Evolutionary conservation across 352 stramenopile genomes (phyloP).

Genomic region (Phytophthora lateralis): DNA sequence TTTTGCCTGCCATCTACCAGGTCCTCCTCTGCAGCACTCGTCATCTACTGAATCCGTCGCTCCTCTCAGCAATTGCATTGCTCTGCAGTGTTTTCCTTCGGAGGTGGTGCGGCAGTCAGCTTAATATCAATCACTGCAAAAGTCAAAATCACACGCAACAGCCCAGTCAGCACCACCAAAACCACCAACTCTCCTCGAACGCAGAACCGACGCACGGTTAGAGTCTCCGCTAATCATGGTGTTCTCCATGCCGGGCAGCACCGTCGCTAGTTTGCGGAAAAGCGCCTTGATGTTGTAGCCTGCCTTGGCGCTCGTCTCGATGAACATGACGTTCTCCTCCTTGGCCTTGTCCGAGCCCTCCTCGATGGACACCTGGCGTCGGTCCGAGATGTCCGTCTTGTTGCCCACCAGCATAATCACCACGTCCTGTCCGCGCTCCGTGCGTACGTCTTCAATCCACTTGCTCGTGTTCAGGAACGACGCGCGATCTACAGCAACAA

Average conservation of each 20-base stretch:
- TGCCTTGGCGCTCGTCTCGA: conserved; percentile 99
- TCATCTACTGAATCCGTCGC: conserved; percentile 20
- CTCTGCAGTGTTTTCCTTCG: conserved; percentile 75
- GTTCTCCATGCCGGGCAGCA: conserved; percentile 96
- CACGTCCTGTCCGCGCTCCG: conserved; percentile 98
- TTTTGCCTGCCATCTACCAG: conserved; percentile 25
- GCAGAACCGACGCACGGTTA: conserved; percentile 61
- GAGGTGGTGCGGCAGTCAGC: conserved; percentile 77
- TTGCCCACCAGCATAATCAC: conserved; percentile 99
- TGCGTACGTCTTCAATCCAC: conserved; percentile 99
- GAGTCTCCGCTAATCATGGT: conserved; percentile 87
- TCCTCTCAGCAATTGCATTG: conserved; percentile 72
- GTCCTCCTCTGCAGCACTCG: conserved; percentile 11
- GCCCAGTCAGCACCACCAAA: conserved; percentile 10
- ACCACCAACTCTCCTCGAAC: neutral
- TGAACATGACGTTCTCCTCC: conserved; percentile 99
- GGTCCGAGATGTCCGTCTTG: conserved; percentile 99
- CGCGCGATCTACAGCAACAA: conserved; percentile 79
- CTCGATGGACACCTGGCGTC: conserved; percentile 96
- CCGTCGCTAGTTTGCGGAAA: conserved; percentile 98
- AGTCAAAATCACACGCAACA: conserved; percentile 5
- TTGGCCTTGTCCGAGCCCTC: conserved; percentile 98
- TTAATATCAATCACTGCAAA: conserved; percentile 89
- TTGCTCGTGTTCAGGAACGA: conserved; percentile 99
- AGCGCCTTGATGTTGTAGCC: conserved; percentile 99